Conservation (phyloP, 257 asterid genomes). For the Pogostemon cablin region DNA sequence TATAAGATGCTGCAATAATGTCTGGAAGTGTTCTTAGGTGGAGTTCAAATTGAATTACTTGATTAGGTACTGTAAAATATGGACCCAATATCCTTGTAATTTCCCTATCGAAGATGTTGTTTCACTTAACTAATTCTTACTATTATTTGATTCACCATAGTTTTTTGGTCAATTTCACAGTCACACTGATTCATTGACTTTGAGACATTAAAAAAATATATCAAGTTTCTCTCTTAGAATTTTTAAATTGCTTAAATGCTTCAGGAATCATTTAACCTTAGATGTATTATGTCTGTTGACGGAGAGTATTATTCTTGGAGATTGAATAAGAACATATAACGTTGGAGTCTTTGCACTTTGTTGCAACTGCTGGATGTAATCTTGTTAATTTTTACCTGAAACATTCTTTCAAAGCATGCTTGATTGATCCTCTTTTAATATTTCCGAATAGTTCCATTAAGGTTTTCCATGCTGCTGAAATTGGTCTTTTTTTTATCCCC, state of each 20-base stretch:
- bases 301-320: slow-evolving; percentile 15
- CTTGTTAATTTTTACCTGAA: slow-evolving; percentile 21
- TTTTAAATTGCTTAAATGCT: neutral
- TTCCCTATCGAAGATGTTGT: neutral
- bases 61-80: slow-evolving; percentile 2
- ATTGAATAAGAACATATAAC: slow-evolving; percentile 16
- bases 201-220: slow-evolving; percentile 6
- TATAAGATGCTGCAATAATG: slow-evolving; percentile 20
- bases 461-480: slow-evolving; percentile 34
- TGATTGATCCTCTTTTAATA: slow-evolving; percentile 24
- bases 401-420: slow-evolving; percentile 8
- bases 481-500: slow-evolving; percentile 28
- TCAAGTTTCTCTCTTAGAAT: slow-evolving; percentile 11
- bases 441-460: slow-evolving; percentile 17
- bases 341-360: slow-evolving; percentile 29
- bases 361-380: slow-evolving; percentile 22
- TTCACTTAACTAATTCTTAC: slow-evolving; percentile 1
- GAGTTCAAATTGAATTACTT: slow-evolving; percentile 24
- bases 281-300: neutral
- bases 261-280: slow-evolving; percentile 20
- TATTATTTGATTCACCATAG: slow-evolving; percentile 15
- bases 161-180: neutral
- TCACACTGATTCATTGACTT: neutral
- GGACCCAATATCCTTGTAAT: slow-evolving; percentile 15
- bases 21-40: neutral